phyloP scores from a whole-genome alignment of 306 rosid genomes.

The Inga leiocalycina region DNA sequence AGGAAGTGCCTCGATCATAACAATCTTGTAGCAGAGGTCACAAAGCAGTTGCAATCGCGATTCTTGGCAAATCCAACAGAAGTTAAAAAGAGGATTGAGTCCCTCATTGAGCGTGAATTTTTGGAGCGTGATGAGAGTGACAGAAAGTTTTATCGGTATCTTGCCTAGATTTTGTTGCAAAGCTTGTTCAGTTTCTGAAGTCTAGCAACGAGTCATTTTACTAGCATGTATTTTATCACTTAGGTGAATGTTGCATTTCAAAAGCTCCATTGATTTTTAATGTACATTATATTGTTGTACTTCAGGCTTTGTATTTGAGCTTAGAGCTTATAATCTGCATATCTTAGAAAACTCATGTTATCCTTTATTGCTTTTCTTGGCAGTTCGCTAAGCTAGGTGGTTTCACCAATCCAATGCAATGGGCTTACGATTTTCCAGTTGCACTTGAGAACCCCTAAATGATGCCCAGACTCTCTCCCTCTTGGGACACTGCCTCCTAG shows the following conservation, averaged over 20 bases:
- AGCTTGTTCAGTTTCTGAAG: constrained; percentile 25
- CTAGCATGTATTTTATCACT: constrained; percentile 35
- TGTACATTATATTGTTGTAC: constrained; percentile 41
- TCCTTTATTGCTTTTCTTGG: background rate
- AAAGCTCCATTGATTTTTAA: constrained; percentile 41
- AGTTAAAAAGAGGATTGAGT: constrained; percentile 83
- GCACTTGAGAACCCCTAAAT: background rate
- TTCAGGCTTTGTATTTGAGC: constrained; percentile 15
- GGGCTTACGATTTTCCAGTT: background rate
- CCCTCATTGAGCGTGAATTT: constrained; percentile 91
- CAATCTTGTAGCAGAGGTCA: constrained; percentile 84
- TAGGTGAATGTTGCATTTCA: constrained; percentile 28
- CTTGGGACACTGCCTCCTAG: background rate
- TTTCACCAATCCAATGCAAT: background rate
- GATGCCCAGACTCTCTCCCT: background rate
- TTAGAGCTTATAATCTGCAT: constrained; percentile 6
- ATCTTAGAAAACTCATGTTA: background rate
- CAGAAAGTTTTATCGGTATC: constrained; percentile 86
- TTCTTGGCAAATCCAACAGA: constrained; percentile 87
- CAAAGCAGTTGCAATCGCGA: constrained; percentile 82
- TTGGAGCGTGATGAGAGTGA: constrained; percentile 84
- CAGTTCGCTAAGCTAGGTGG: background rate
- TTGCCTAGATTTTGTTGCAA: constrained; percentile 53
- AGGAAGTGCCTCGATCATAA: constrained; percentile 86
- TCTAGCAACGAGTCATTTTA: constrained; percentile 5